Evolutionary conservation across 2,329 filamentous ascomycete species (phyloP), one percentile per base, ranked within the genome.

Genomic region (Endoconidiophora polonica): DNA sequence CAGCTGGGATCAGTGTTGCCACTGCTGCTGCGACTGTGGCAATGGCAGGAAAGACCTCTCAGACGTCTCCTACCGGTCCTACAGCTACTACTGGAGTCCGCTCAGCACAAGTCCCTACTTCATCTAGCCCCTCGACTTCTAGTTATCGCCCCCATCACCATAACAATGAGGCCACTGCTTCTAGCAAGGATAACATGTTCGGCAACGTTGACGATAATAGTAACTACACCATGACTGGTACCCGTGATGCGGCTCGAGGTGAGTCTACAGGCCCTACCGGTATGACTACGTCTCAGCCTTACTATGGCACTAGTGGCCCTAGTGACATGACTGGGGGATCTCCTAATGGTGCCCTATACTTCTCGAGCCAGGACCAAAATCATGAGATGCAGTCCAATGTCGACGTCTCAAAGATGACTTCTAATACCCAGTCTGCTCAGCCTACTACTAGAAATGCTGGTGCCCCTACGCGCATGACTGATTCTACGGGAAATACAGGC

Each of bases 81-180:
- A 50, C 36, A 10, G 44, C 48, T 5, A 50, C 52, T 7, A 53
- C 48, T 37, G 47, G 47, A 12, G 38, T 53, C 2, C 47, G 52
- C n/a, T 42, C 40, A 20, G 33, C 41, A 7, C 23, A 39, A 40
- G 46, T 53, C 23, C 52, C 52, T 16, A 20, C 14, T 26, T 44
- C 50, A 5, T 47, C 52, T 23, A 47, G 36, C 6, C 43, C 43
- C 10, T 14, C n/a, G 14, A 12, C 43, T 23, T 42, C 23, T 9
- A 33, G 29, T 14, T 26, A 29, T 29, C 23, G 7, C 23, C 20
- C 12, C 16, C 43, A 45, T 33, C 40, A 42, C 41, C n/a, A 6
- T 14, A 29, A 23, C 2, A 36, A 37, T 39, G 39, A 41, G 29
- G 36, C 44, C 9, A 12, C 29, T 33, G 29, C 12, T 5, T 7